Percentiles rank a stretch among this genome's conserved stretches.
These are phyloP conservation scores for Thelonectria blattea DNA, from an alignment of 2,329 filamentous ascomycete genomes.

Conservation along the genomic window DNA sequence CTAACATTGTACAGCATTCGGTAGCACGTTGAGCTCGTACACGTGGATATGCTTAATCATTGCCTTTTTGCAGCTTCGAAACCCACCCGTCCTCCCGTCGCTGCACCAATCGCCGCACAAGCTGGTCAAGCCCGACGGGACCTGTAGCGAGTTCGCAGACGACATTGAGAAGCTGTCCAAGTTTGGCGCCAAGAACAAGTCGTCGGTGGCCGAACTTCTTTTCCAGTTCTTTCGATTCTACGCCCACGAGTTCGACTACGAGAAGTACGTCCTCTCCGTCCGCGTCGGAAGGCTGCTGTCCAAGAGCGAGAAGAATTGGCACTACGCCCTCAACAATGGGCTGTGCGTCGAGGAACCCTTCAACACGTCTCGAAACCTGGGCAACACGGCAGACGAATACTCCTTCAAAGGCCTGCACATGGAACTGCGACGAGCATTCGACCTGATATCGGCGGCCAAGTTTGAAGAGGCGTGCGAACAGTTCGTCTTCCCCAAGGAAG, in stretches of 20 bases:
- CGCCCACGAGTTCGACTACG: constrained; percentile 90
- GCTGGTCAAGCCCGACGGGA: constrained; percentile 64
- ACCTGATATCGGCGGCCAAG: constrained; percentile 77
- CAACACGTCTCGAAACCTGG: constrained; percentile 85
- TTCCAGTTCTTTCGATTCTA: constrained; percentile 97
- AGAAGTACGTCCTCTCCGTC: constrained; percentile 83
- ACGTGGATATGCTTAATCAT: constrained; percentile 99
- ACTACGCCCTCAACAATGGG: constrained; percentile 77
- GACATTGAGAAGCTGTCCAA: constrained; percentile 76
- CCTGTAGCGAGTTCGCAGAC: constrained; percentile 82
- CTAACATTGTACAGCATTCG: constrained; percentile 68
- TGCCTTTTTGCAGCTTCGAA: constrained; percentile 88
- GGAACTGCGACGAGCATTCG: constrained; percentile 88
- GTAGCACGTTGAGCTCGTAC: constrained; percentile 95
- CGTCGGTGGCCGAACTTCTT: constrained; percentile 82
- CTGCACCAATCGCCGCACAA: constrained; percentile 71
- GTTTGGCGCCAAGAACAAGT: constrained; percentile 80
- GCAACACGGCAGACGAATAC: constrained; percentile 95
- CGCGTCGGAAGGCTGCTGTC: constrained; percentile 78
- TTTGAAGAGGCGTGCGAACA: constrained; percentile 85
- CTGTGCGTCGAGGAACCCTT: constrained; percentile 98
- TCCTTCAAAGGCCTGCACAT: constrained; percentile 90
- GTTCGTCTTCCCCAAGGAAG: constrained; percentile 86
- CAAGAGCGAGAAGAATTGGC: constrained; percentile 89
- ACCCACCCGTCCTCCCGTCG: constrained; percentile 82